Conservation (phyloP, 2,329 filamentous ascomycete species). For the Exophiala bonariae region DNA sequence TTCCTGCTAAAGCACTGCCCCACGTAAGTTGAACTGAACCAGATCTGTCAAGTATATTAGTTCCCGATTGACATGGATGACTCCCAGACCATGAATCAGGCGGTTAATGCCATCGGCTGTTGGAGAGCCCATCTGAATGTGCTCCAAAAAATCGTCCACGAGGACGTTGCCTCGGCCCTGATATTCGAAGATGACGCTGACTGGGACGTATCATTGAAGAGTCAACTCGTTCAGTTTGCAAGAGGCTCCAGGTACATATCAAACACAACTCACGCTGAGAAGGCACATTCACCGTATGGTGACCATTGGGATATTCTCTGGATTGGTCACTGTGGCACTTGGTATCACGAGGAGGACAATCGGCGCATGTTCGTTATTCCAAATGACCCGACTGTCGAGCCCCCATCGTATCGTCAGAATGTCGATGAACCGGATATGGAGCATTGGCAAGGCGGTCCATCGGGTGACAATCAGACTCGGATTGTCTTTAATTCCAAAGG, state of each 20-base stretch:
- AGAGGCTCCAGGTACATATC: conserved; percentile 33
- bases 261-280: conserved; percentile 25
- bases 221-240: conserved; percentile 46
- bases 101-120: conserved; percentile 25
- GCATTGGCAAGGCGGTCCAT: conserved; percentile 16
- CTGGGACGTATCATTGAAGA: conserved; percentile 55
- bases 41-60: background rate
- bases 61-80: background rate
- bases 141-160: conserved; percentile 43
- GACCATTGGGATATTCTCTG: conserved; percentile 55
- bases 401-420: conserved; percentile 21
- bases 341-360: conserved; percentile 31
- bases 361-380: conserved; percentile 32
- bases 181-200: conserved; percentile 60
- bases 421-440: conserved; percentile 19
- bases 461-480: conserved; percentile 15
- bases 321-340: conserved; percentile 50
- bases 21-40: conserved; percentile 9
- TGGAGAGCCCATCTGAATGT: conserved; percentile 44
- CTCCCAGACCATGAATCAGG: conserved; percentile 20
- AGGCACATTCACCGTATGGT: conserved; percentile 48
- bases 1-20: conserved; percentile 24
- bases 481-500: conserved; percentile 18
- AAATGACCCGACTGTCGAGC: conserved; percentile 33
- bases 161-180: conserved; percentile 48